phyloP scores from a whole-genome alignment of 768 basidiomycete species.

The Termitomyces sp. region DNA sequence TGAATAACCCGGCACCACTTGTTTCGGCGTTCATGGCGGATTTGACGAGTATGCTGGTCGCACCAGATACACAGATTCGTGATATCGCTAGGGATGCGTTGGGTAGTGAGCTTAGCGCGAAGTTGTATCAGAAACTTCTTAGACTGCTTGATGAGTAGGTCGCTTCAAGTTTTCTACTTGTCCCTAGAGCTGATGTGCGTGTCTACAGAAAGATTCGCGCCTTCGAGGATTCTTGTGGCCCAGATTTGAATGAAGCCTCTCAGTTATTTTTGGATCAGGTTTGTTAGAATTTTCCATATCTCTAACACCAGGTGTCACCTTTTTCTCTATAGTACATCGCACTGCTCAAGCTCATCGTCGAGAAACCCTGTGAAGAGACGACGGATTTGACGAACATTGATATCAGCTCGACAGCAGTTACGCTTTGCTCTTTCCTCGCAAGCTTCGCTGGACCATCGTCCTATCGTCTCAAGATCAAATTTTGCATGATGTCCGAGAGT shows the following conservation, averaged over 20 bases:
- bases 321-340: constrained; percentile 55
- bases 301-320: neutral
- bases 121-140: constrained; percentile 64
- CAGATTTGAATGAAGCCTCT: constrained; percentile 40
- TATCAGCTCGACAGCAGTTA: constrained; percentile 54
- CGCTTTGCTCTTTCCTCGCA: constrained; percentile 63
- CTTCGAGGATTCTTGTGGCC: constrained; percentile 44
- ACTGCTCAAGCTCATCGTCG: constrained; percentile 75
- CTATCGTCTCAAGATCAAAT: constrained; percentile 70
- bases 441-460: constrained; percentile 53
- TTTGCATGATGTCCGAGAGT: constrained; percentile 68
- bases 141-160: constrained; percentile 74
- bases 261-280: constrained; percentile 76
- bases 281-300: constrained; percentile 1
- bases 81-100: constrained; percentile 80
- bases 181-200: neutral
- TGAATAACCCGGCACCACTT: constrained; percentile 54
- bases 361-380: constrained; percentile 55
- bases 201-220: constrained; percentile 44
- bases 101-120: constrained; percentile 73
- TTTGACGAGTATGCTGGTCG: constrained; percentile 65
- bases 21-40: constrained; percentile 65
- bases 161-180: neutral
- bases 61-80: constrained; percentile 63
- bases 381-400: constrained; percentile 65